Base-by-base conservation (phyloP, 192 early-diverging fungal species). In the Podila verticillata region DNA sequence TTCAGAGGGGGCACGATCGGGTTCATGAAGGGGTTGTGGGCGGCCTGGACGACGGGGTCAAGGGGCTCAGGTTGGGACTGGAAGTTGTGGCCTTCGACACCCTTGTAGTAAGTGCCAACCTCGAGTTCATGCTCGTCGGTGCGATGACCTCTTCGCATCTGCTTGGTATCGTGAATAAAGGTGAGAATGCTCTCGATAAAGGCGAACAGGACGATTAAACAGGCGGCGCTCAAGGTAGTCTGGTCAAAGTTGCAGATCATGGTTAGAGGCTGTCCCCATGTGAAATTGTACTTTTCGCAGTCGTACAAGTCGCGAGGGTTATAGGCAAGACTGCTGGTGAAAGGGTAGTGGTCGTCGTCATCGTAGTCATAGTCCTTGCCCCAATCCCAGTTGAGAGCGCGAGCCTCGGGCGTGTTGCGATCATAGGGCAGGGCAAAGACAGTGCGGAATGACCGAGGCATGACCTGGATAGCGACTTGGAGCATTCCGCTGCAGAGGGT, bases 281-380 rank as follows among this genome's bases (percentile, higher is more conserved):
- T n/a, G 17, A 35, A 26, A 19, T 61, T 13, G 2, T 56, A 19
- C n/a, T 62, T 24, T 7, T 36, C 48, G 15, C 74, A 77, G 26
- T 36, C 20, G 44, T 70, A 77, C 47, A 77, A 57, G 35, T 77
- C 26, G 28, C 17, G 13, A 22, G 74, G 74, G 57, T 77, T 68
- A 12, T 54, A 54, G 3, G 24, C 39, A 44, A 44, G 39, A 2
- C 13, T 44, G 39, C 39, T 44, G 4, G 12, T 44, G 39, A 15
- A 15, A 15, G 39, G 39, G 39, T 44, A 44, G 39, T 44, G 39
- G 39, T 44, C 51, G 20, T 54, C 51, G 22, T 22, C 20, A 7
- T 24, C 51, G 9, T 7, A 54, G 6, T 54, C 24, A 19, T 57
- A 28, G n/a, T 39, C 24, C 0, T 20, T 6, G 9, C 20, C 32